Percentiles rank a stretch among this genome's conserved stretches.
phyloP scores from a whole-genome alignment of 345 rosid species.

The Jatropha curcas region DNA sequence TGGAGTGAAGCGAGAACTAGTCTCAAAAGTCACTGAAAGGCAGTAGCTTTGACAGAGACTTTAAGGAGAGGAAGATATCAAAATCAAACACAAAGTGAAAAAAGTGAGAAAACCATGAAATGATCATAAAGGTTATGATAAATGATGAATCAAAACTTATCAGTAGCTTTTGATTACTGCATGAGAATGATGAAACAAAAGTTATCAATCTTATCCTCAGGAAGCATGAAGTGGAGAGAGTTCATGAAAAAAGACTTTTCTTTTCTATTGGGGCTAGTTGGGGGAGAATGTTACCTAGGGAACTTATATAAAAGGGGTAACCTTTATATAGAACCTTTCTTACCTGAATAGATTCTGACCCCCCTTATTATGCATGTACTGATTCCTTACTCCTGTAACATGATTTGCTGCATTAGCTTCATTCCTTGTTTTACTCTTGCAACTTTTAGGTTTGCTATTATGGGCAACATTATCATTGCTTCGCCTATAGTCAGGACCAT shows the following conservation, averaged over 20 bases:
- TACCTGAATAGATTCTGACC: not conserved
- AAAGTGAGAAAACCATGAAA: not conserved
- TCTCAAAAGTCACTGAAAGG: not conserved
- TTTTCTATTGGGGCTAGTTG: not conserved
- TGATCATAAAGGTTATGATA: too few species aligned
- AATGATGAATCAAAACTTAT: too few species aligned
- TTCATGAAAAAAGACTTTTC: too few species aligned
- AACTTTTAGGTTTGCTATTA: slow-evolving; percentile 86
- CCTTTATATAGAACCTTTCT: not conserved
- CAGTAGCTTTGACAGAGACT: not conserved
- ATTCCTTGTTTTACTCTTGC: slow-evolving; percentile 20
- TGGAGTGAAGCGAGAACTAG: not conserved
- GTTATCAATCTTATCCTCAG: not conserved
- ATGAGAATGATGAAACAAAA: not conserved
- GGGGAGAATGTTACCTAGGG: not conserved
- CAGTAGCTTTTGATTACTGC: not conserved
- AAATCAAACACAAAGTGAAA: not conserved
- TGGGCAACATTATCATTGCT: slow-evolving; percentile 98
- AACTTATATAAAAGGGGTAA: not conserved
- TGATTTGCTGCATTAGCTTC: not conserved
- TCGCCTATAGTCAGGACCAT: slow-evolving; percentile 75
- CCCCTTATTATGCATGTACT: not conserved
- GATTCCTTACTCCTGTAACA: not conserved
- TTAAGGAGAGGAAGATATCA: not conserved
- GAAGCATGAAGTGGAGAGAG: too few species aligned